A percentile compares a stretch with the other conserved stretches of the same genome.
Evolutionary conservation across 805 yeast genomes (phyloP).

Genomic region (Cyberlindnera xylosilytica): DNA sequence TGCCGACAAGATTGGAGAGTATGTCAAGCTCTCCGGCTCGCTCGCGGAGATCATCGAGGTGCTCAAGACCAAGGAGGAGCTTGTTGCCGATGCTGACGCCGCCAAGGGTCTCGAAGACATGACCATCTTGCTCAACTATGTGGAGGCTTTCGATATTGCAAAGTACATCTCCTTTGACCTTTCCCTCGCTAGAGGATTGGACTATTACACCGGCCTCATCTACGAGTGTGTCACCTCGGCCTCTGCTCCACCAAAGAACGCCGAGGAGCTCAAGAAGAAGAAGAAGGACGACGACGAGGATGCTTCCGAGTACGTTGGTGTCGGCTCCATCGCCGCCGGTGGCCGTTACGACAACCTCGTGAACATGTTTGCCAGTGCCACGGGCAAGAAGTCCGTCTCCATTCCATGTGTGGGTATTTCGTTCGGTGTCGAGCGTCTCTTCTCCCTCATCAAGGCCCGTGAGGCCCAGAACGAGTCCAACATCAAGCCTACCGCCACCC

Average conservation of each 20-base stretch:
- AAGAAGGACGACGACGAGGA: conserved; percentile 63
- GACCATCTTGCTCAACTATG: conserved; percentile 66
- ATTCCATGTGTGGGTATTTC: conserved; percentile 98
- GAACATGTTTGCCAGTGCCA: conserved; percentile 88
- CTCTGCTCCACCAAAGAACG: conserved; percentile 91
- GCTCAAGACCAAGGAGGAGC: conserved; percentile 54
- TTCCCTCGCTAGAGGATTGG: conserved; percentile 95
- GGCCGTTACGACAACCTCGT: conserved; percentile 97
- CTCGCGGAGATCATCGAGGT: conserved; percentile 55
- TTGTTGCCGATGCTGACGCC: conserved; percentile 69
- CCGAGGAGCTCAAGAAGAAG: conserved; percentile 56
- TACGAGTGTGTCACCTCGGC: conserved; percentile 95
- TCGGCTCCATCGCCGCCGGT: conserved; percentile 98
- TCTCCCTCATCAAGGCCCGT: conserved; percentile 83
- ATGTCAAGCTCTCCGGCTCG: conserved; percentile 82
- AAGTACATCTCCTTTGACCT: conserved; percentile 77
- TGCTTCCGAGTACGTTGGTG: conserved; percentile 95
- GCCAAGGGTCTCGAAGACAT: conserved; percentile 80
- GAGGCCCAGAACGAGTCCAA: conserved; percentile 49
- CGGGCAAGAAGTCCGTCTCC: conserved; percentile 71
- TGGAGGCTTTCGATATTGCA: conserved; percentile 78
- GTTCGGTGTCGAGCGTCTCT: conserved; percentile 93
- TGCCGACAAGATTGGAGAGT: conserved; percentile 90
- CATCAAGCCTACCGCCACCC: conserved; percentile 82
- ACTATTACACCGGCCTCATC: conserved; percentile 94